Base-by-base conservation (phyloP, 495 filamentous ascomycete genomes). In the Diplogelasinospora grovesii region DNA sequence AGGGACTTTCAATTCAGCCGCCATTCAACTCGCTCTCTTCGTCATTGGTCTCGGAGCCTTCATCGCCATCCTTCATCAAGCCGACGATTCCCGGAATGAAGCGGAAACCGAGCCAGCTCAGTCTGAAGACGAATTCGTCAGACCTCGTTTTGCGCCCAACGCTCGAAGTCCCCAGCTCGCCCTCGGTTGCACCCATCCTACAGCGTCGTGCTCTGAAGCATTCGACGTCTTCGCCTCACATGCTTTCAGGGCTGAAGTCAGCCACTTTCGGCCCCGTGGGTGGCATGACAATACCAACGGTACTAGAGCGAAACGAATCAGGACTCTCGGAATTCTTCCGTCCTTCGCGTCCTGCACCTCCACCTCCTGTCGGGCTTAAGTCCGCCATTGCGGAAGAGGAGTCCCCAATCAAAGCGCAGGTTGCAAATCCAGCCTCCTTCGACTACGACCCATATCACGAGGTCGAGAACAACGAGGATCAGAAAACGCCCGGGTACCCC, bases 1-100 rank as follows among this genome's bases (percentile, higher is more conserved):
- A 98, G 60, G 90, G 90, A 35, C 70, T 98, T 4, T 95, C 89
- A 1, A 75, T 97, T 41, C 86, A 92, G 43, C 85, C 93, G 32
- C 78, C 83, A 10, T 70, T 77, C 6, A 64, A 53, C 65, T 71
- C 42, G 40, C 45, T 65, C 20, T 56, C 60, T 1, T 53, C 58
- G 10, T 62, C 60, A 2, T 48, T 69, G 34, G 53, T 82, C 15
- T 88, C 86, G 0, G 83, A 86, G 22, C 86, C 89, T 20, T 71
- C 83, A 2, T 94, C 92, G 4, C 88, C 92, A 8, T 77, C 68
- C 38, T 95, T 82, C 61, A 85, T 82, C 54, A 86, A 79, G 63
- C 89, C 74, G 26, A 77, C 64, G 56, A 85, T 81, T 48, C 80
- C 76, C n/a, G 66, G 69, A 4, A 65, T 72, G 57, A 78, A 73